These are phyloP conservation scores for Lecanicillium sp. DNA, from an alignment of 2,329 filamentous ascomycete genomes.

Conservation along the genomic window DNA sequence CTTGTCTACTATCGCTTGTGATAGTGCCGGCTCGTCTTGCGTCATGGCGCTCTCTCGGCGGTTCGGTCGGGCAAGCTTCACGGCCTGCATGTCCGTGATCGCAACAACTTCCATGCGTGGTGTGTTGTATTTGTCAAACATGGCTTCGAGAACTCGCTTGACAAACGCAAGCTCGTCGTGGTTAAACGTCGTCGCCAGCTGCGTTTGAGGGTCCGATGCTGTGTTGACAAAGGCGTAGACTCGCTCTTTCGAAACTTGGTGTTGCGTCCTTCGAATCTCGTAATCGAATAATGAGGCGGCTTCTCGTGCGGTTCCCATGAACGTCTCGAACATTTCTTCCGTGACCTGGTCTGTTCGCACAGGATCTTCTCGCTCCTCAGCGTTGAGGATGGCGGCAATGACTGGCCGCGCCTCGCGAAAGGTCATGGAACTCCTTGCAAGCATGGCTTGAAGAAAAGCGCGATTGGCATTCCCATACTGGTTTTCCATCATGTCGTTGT, in stretches of 20 bases:
- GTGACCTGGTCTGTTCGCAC: slow-evolving; percentile 58
- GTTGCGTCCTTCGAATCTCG: slow-evolving; percentile 70
- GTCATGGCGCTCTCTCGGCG: slow-evolving; percentile 29
- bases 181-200: slow-evolving; percentile 74
- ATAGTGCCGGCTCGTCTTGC: slow-evolving; percentile 22
- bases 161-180: slow-evolving; percentile 86
- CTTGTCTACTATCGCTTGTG: slow-evolving; percentile 36
- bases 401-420: slow-evolving; percentile 66
- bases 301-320: slow-evolving; percentile 64
- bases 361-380: slow-evolving; percentile 33
- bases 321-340: slow-evolving; percentile 59
- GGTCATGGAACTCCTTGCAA: slow-evolving; percentile 72
- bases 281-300: slow-evolving; percentile 76
- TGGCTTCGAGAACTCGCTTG: slow-evolving; percentile 78
- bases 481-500: slow-evolving; percentile 20
- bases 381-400: slow-evolving; percentile 68
- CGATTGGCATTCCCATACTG: slow-evolving; percentile 61
- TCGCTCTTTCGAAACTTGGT: slow-evolving; percentile 62
- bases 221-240: slow-evolving; percentile 84
- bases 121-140: slow-evolving; percentile 88
- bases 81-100: slow-evolving; percentile 70
- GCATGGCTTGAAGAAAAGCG: slow-evolving; percentile 84
- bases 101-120: slow-evolving; percentile 76
- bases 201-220: slow-evolving; percentile 75
- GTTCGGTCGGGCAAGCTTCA: slow-evolving; percentile 57